Conservation (phyloP, 192 early-diverging fungal species). For the Geosiphon pyriformis region DNA sequence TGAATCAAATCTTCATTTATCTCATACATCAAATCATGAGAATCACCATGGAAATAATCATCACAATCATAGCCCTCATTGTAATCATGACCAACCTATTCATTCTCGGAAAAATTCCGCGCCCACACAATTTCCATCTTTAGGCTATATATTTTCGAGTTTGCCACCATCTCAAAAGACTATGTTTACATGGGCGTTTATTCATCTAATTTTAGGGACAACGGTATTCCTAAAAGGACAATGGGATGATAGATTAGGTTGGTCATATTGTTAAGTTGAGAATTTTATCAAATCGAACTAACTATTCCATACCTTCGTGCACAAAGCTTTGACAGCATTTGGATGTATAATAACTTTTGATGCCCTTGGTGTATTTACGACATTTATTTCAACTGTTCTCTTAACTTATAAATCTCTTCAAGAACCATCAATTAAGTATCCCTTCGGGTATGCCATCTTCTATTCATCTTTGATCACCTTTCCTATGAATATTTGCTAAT, state of each 20-base stretch:
- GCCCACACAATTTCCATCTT: slow-evolving; percentile 8
- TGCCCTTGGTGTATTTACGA: slow-evolving; percentile 51
- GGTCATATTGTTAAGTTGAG: not conserved
- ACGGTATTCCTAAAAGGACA: slow-evolving; percentile 41
- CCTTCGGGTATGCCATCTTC: slow-evolving; percentile 43
- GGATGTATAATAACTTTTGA: slow-evolving; percentile 51
- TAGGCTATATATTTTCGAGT: slow-evolving; percentile 2
- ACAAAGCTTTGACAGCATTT: slow-evolving; percentile 42
- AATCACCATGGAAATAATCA: too few species aligned
- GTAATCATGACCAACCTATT: too few species aligned
- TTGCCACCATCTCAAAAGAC: slow-evolving; percentile 45
- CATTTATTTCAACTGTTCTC: slow-evolving; percentile 47
- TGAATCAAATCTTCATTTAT: too few species aligned
- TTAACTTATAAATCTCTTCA: slow-evolving; percentile 35
- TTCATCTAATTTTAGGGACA: slow-evolving; percentile 40
- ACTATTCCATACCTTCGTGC: not conserved
- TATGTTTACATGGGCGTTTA: slow-evolving; percentile 45
- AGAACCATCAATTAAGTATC: slow-evolving; percentile 43
- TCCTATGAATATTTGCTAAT: not conserved
- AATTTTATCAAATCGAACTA: not conserved
- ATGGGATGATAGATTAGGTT: slow-evolving; percentile 42
- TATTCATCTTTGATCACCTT: not conserved
- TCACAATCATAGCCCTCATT: too few species aligned
- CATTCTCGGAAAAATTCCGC: too few species aligned
- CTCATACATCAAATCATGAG: too few species aligned